A percentile compares a stretch with the other conserved stretches of the same genome.
These are phyloP conservation scores for Pulveroboletus sp. DNA, from an alignment of 768 basidiomycete genomes.

Conservation along the genomic window DNA sequence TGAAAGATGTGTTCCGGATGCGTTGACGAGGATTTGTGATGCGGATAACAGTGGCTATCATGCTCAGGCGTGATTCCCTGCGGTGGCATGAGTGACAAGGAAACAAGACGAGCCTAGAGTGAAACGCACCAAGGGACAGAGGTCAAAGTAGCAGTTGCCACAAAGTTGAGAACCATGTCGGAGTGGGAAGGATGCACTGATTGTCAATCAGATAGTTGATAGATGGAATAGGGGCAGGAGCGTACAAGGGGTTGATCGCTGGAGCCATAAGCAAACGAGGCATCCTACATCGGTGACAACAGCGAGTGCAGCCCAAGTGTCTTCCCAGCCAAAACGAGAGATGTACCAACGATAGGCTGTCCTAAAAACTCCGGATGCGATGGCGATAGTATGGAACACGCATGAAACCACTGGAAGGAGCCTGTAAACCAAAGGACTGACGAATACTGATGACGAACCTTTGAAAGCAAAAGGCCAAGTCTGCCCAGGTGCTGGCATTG, in stretches of 20 bases:
- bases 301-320: conserved; percentile 14
- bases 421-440: not conserved
- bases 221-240: not conserved
- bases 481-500: conserved; percentile 18
- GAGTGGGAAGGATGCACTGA: not conserved
- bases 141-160: not conserved
- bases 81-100: not conserved
- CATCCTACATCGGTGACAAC: conserved; percentile 11
- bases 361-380: conserved; percentile 14
- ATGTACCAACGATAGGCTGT: conserved; percentile 9
- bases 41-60: conserved; percentile 11
- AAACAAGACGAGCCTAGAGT: not conserved
- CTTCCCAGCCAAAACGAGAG: conserved; percentile 17
- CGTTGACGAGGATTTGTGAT: conserved; percentile 1
- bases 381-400: conserved; percentile 9
- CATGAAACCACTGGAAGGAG: conserved; percentile 3
- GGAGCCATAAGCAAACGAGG: conserved; percentile 6
- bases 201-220: not conserved
- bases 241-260: conserved; percentile 6
- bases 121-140: conserved; percentile 13
- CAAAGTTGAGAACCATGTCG: conserved; percentile 4
- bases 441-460: conserved; percentile 4
- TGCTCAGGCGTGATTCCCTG: conserved; percentile 19
- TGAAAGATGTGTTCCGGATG: not conserved
- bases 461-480: conserved; percentile 11